Evolutionary conservation across 805 yeast genomes (phyloP), one percentile per base, ranked within the genome.

Genomic region (Candida ulmi): DNA sequence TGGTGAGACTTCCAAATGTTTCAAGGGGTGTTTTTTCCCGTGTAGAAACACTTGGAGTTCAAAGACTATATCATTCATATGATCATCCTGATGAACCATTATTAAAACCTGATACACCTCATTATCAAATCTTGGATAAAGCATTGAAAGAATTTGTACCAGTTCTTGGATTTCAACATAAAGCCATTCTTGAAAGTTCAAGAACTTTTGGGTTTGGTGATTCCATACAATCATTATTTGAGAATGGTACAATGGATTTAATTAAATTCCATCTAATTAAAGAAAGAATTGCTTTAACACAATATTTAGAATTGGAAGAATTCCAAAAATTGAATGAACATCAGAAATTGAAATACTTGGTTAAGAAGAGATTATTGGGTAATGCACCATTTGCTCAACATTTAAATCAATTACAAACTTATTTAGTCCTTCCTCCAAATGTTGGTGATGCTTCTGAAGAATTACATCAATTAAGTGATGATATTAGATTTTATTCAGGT

Each of bases 391-490:
- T 66, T 51, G 57, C 57, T 46, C 40, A 50, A 25, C 60, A 67
- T 44, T 41, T 66, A 26, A 45, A 58, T 8, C 63, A 58, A 31
- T 37, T 66, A 32, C 65, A 88, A 42, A 74, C 83, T 0, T 71
- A 76, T 36, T 67, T 88, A 60, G 63, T 81, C 7, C 57, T 76
- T 19, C 96, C 96, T 1, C 69, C 72, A 37, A 82, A 85, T 55
- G 35, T 82, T 25, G 51, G 63, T 9, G 57, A 66, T 23, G 76
- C 93, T 0, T 51, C 84, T 36, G 74, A 73, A 28, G 95, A 87
- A 54, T 71, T 93, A 41, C 83, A 80, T 50, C 72, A 76, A 38
- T 68, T 90, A 40, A 72, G 88, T 11, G 98, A 91, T 62, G 98
- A 93, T 56, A 70, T 91, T 43, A 75, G 86, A 33, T 88, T 63